Base-by-base conservation (phyloP, 768 basidiomycete species). In the Rhizopogon vinicolor region DNA sequence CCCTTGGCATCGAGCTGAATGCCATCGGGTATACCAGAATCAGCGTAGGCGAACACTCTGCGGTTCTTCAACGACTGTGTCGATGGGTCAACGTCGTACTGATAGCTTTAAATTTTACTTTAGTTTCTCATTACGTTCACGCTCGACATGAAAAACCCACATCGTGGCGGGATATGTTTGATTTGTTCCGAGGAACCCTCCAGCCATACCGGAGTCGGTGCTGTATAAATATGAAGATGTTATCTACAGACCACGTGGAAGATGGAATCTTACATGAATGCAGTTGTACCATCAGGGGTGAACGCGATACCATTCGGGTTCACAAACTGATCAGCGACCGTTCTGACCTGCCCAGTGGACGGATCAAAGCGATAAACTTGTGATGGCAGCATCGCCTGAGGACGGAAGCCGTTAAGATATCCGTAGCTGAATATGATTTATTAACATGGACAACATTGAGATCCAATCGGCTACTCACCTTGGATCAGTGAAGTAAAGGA, bases 401-500 rank as follows among this genome's bases (percentile, higher is more conserved):
- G 75, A 41, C 75, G 60, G 65, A 76, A 76, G 40, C 68, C 59
- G 49, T 74, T 73, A 9, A 71, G 49, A 54, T 68, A 72, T 3
- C 71, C 69, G 51, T 72, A 70, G 10, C 68, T 65, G 43, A 33
- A 48, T 0, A 35, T 39, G 5, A 18, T 18, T 18, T 16, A 39
- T 62, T 10, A 49, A 9, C 3, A 10, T 25, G 12, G 10, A 10
- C 28, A 29, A 16, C 18, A 1, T 10, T 25, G 14, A 6, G 9
- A 19, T 25, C 29, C 16, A 14, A 44, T 3, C 0, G 43, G 37
- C 14, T 31, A 76, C 82, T 44, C 72, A 90, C 81, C 75, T 72
- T 13, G 76, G 75, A 62, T 93, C 89, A 0, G 89, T 91, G 70
- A 92, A 90, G 71, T 86, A 90, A 2, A 91, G 60, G 39, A 80